phyloP scores from a whole-genome alignment of 169 alveolate genomes.

The Perkinsus chesapeaki region DNA sequence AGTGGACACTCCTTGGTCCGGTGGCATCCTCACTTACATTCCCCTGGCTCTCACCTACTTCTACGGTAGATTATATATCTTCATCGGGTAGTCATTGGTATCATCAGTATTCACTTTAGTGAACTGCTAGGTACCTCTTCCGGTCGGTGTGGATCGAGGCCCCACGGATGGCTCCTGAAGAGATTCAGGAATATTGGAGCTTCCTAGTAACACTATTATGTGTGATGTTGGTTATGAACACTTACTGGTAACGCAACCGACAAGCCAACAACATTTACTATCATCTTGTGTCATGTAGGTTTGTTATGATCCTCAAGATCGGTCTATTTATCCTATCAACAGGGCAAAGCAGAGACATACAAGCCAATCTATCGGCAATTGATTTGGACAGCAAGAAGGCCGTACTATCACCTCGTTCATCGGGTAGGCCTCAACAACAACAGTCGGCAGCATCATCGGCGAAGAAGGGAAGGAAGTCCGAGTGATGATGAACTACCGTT shows the following conservation, averaged over 20 bases:
- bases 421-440: neutral
- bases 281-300: neutral
- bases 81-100: neutral
- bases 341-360: neutral
- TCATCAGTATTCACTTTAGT: neutral
- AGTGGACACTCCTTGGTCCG: neutral
- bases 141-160: neutral
- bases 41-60: neutral
- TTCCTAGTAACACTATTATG: neutral
- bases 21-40: neutral
- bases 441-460: neutral
- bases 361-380: neutral
- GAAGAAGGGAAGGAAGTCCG: neutral
- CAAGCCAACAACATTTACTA: neutral
- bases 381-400: neutral
- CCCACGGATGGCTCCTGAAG: neutral
- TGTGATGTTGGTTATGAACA: neutral
- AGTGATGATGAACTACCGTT: neutral
- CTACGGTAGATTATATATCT: neutral
- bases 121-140: neutral
- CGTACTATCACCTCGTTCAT: neutral
- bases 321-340: neutral
- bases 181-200: neutral
- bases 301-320: neutral
- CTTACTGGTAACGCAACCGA: neutral